Base-by-base conservation (phyloP, 176 grass and related monocot genomes). In the Oryza glumipatula region DNA sequence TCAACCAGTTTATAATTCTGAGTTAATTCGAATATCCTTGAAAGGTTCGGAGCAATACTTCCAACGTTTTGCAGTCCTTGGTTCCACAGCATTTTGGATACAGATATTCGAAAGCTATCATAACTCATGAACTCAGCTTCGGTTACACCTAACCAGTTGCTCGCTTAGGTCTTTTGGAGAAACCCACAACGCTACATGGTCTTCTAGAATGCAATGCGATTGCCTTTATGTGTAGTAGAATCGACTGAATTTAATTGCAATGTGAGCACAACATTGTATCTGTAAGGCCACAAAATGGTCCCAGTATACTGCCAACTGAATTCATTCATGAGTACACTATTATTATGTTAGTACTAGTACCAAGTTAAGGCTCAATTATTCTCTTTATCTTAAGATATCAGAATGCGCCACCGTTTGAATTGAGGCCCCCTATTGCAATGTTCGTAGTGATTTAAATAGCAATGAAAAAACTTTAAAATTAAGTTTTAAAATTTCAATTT, bases 11-110 rank as follows among this genome's bases (percentile, higher is more conserved):
- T 7, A 76, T 72, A 70, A 35, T 67, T 24, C 38, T 48, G 35
- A 30, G 11, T 85, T 9, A 4, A 6, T 52, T 38, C 41, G 0
- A 11, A 8, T 10, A 6, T 11, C 9, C 26, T 54, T 61, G 21
- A 61, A 35, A 76, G 72, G 72, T 26, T 61, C 21, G 9, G 52
- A 22, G 9, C 58, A 24, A 5, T 7, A 73, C 58, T 14, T 48
- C 5, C 80, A 78, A 67, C n/a, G n/a, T 68, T 46, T 76, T 77
- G 56, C 47, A 19, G 64, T 32, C 58, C 44, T 54, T 24, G 11
- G 2, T 65, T 66, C 10, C 4, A 4, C 22, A 11, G 11, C 44
- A 70, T 63, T 33, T 51, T 67, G 48, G 30, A 21, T 63, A 2
- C 17, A 63, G 21, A 63, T n/a, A 22, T 23, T 11, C n/a, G 0